Conservation (phyloP, 805 yeast species). For the Myxozyma geophila region DNA sequence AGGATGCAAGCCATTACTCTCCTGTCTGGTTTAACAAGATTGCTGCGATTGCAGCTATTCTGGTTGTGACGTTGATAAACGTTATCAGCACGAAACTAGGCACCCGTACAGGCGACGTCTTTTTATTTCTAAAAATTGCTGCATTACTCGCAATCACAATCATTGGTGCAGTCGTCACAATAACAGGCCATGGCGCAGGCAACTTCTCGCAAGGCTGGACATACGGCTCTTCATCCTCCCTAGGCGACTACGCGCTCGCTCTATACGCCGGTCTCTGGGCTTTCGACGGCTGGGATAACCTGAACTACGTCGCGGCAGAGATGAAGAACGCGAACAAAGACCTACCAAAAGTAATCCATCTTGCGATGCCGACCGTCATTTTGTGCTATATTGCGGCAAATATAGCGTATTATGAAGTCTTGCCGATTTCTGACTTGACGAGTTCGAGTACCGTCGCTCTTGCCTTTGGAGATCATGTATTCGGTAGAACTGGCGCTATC, state of each 20-base stretch:
- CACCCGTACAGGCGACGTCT: slow-evolving; percentile 44
- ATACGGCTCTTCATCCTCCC: slow-evolving; percentile 40
- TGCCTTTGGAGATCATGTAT: slow-evolving; percentile 42
- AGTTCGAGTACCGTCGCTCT: slow-evolving; percentile 47
- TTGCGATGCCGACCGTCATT: slow-evolving; percentile 50
- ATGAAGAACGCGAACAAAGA: slow-evolving; percentile 47
- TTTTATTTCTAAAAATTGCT: slow-evolving; percentile 45
- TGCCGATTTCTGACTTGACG: slow-evolving; percentile 61
- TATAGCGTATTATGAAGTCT: slow-evolving; percentile 63
- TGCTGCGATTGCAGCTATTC: slow-evolving; percentile 43
- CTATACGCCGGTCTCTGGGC: slow-evolving; percentile 52
- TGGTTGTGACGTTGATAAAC: slow-evolving; percentile 41
- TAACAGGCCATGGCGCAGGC: slow-evolving; percentile 35
- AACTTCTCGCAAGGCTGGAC: slow-evolving; percentile 40
- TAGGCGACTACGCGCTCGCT: slow-evolving; percentile 46
- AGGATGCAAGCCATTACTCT: slow-evolving; percentile 13
- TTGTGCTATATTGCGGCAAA: slow-evolving; percentile 46
- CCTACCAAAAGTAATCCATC: slow-evolving; percentile 47
- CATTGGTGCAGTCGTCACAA: slow-evolving; percentile 41
- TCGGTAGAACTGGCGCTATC: slow-evolving; percentile 42
- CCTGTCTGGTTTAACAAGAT: slow-evolving; percentile 42
- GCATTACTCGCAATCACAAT: slow-evolving; percentile 43
- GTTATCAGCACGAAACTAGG: slow-evolving; percentile 43
- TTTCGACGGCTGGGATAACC: slow-evolving; percentile 53
- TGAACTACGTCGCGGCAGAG: slow-evolving; percentile 50